Evolutionary conservation across 2,329 filamentous ascomycete genomes (phyloP), one percentile per base, ranked within the genome.

Genomic region (Helotiales sp.): DNA sequence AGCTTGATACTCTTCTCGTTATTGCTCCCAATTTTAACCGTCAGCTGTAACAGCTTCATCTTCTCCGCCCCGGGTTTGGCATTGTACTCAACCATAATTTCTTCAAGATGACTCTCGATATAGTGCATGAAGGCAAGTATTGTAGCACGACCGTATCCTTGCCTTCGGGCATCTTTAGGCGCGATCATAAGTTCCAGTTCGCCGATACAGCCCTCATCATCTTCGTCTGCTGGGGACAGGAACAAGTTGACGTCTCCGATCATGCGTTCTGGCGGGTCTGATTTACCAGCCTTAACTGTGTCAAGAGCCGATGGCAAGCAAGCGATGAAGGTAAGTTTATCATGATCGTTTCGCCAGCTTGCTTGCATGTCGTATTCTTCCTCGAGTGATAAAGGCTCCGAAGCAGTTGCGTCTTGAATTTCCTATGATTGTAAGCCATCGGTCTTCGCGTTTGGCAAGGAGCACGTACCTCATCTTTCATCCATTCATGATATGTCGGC

Each of bases 271-370:
- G 81, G 76, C 1, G 73, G 68, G 67, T 93, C 91, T 4, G 77
- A 75, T 31, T 54, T 42, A 27, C 60, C 56, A 12, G 55, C 58
- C 12, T 38, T 31, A 13, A 48, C 25, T 33, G 10, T 29, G 52
- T 36, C 29, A 27, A 27, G 9, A 9, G 36, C 15, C 30, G 53
- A 44, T 33, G 59, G 62, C 27, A 63, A 55, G 70, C 91, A 96
- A 54, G 90, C 74, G 71, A 98, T 96, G 67, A 97, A 98, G 0
- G 93, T 98, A 60, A 98, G 74, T 75, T 98, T 98, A 74, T 98
- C 93, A 25, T 77, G 74, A 40, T 95, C 90, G 19, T 76, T 77
- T 34, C 92, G 86, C 93, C 93, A 98, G 63, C 86, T 91, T n/a
- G 77, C 76, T 73, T 97, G 93, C 86, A 97, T 98, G 50, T 85